Base-by-base conservation (phyloP, 768 basidiomycete species). In the Boletus reticuloceps region DNA sequence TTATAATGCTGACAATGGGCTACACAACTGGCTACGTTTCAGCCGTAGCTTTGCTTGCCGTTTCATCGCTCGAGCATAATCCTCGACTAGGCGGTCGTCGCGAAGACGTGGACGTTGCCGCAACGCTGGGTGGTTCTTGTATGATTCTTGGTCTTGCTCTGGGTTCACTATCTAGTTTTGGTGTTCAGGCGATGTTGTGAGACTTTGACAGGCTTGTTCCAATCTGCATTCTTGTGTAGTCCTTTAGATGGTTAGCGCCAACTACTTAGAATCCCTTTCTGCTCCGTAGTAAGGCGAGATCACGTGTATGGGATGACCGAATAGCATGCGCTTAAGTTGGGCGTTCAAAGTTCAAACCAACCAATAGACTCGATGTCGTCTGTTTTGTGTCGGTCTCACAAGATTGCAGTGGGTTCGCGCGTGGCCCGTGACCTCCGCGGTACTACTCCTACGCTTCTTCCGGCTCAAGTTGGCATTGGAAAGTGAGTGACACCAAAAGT, bases 81-180 rank as follows among this genome's bases (percentile, higher is more conserved):
- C 53, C 53, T 7, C 38, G 53, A 88, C 3, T 82, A 84, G 55
- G 86, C 91, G 85, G 86, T 1, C 75, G 81, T 47, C 76, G 77
- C 49, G 86, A 89, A 55, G 89, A 94, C 65, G 88, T 93, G n/a
- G 91, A 94, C 62, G 79, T 88, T 9, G 91, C 89, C 6, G 92
- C 91, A 6, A 89, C 88, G 0, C 78, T 94, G 14, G 83, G 82
- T 9, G 85, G 80, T 63, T 94, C 94, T 72, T 89, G 81, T 56
- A 68, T 94, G 6, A 85, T 91, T 3, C 85, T 83, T 5, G 92
- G 92, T 4, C 72, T 94, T 51, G 83, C 81, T 10, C 47, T 84
- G 2, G 93, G 94, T 1, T 90, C 91, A 67, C 66, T 89, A 40
- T 74, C 78, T 19, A 94, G 91, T 69, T 94, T 96, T 69, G 88